Percentiles rank a stretch among this genome's conserved stretches.
phyloP scores from a whole-genome alignment of 805 yeast genomes.

The Schwanniomyces polymorphus region DNA sequence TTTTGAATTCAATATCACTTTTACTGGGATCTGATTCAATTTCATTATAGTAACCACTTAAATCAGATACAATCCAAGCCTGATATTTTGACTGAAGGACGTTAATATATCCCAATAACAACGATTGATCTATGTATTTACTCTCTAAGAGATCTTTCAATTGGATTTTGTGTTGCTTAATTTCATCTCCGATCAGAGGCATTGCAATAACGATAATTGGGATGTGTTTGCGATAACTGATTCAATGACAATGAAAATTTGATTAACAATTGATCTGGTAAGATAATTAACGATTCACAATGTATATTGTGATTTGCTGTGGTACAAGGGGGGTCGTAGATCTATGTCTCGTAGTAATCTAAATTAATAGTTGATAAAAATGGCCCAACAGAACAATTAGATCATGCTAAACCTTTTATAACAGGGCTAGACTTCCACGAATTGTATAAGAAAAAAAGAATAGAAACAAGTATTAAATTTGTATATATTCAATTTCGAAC shows the following conservation, averaged over 20 bases:
- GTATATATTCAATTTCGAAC: neutral
- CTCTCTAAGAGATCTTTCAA: constrained; percentile 15
- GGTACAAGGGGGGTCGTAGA: neutral
- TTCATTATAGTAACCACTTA: constrained; percentile 28
- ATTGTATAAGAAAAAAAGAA: neutral
- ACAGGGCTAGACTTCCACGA: neutral
- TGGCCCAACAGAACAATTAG: neutral
- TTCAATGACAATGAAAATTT: too few species aligned
- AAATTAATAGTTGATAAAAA: neutral
- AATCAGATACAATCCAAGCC: constrained; percentile 36
- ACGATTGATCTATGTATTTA: constrained; percentile 38
- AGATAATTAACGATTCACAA: too few species aligned
- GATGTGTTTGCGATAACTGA: neutral
- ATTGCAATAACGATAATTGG: neutral
- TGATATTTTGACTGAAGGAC: constrained; percentile 49
- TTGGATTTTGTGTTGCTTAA: constrained; percentile 16
- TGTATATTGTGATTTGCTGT: neutral
- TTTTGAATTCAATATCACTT: constrained; percentile 31
- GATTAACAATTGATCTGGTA: too few species aligned
- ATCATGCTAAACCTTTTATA: neutral
- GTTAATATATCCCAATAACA: constrained; percentile 49
- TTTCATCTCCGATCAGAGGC: constrained; percentile 10
- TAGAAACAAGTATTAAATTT: neutral
- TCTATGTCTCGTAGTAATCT: neutral
- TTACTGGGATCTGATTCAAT: constrained; percentile 1